Conservation (phyloP, 2,329 filamentous ascomycete genomes). For the Penicillium sp. region DNA sequence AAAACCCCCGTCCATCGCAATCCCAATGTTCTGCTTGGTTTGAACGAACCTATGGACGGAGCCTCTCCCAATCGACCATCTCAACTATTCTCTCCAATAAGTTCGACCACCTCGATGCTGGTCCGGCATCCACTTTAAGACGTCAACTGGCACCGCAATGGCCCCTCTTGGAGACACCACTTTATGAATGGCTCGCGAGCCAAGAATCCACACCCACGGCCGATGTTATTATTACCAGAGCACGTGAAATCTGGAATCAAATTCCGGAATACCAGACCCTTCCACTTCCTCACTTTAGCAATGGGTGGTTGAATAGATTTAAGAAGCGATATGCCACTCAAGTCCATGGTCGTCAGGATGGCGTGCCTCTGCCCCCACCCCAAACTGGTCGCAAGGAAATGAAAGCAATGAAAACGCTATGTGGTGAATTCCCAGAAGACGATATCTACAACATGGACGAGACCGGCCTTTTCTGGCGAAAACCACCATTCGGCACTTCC, state of each 20-base stretch:
- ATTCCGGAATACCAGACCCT: constrained; percentile 18
- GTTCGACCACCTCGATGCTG: constrained; percentile 1
- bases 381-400: constrained; percentile 1
- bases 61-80: constrained; percentile 4
- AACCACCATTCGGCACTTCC: constrained; percentile 8
- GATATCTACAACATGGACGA: constrained; percentile 27
- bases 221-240: constrained; percentile 16
- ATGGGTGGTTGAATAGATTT: constrained; percentile 19
- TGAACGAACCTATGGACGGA: constrained; percentile 1
- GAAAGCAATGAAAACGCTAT: constrained; percentile 13
- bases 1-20: constrained; percentile 4
- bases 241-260: constrained; percentile 16
- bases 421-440: constrained; percentile 17
- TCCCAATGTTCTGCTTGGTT: constrained; percentile 7
- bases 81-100: constrained; percentile 3
- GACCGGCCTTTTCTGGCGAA: constrained; percentile 24
- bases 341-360: neutral
- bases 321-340: neutral
- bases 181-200: constrained; percentile 4
- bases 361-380: neutral
- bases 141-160: constrained; percentile 7
- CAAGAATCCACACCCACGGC: neutral
- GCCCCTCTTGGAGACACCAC: constrained; percentile 1
- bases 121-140: neutral
- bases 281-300: constrained; percentile 18